Evolutionary conservation across 192 early-diverging fungal genomes (phyloP).

Genomic region (Coemansia sp.): DNA sequence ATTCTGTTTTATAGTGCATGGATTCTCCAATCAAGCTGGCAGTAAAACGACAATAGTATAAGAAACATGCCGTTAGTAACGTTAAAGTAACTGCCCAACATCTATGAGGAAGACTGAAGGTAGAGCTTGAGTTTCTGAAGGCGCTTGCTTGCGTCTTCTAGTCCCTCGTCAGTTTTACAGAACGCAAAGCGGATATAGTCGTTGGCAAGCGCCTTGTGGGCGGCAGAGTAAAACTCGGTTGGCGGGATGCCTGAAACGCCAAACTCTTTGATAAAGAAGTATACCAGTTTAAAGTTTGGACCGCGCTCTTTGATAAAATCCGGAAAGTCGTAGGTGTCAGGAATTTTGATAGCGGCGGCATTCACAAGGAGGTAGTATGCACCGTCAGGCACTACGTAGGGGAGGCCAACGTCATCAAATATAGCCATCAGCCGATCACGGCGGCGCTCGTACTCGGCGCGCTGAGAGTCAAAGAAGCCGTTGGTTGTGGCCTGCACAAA

Average conservation of each 20-base stretch:
- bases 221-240: slow-evolving; percentile 80
- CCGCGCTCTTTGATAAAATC: slow-evolving; percentile 61
- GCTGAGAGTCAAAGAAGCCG: slow-evolving; percentile 70
- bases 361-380: slow-evolving; percentile 93
- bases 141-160: slow-evolving; percentile 71
- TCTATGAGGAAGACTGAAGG: slow-evolving; percentile 10
- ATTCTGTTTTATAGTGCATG: too few species aligned
- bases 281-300: slow-evolving; percentile 74
- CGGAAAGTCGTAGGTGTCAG: slow-evolving; percentile 62
- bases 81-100: too few species aligned
- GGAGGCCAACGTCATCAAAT: slow-evolving; percentile 68
- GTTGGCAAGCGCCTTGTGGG: slow-evolving; percentile 65
- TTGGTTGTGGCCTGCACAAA: slow-evolving; percentile 63
- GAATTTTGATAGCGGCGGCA: slow-evolving; percentile 65
- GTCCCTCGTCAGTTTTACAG: slow-evolving; percentile 84
- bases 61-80: too few species aligned
- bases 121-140: slow-evolving; percentile 62
- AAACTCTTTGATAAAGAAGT: slow-evolving; percentile 83
- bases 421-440: slow-evolving; percentile 71
- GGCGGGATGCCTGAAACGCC: slow-evolving; percentile 93
- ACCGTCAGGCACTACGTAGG: slow-evolving; percentile 84
- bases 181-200: slow-evolving; percentile 87
- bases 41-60: too few species aligned
- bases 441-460: slow-evolving; percentile 64
- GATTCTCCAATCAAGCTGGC: too few species aligned